phyloP scores from a whole-genome alignment of 495 filamentous ascomycete genomes.

The Aspergillus funiculosus region DNA sequence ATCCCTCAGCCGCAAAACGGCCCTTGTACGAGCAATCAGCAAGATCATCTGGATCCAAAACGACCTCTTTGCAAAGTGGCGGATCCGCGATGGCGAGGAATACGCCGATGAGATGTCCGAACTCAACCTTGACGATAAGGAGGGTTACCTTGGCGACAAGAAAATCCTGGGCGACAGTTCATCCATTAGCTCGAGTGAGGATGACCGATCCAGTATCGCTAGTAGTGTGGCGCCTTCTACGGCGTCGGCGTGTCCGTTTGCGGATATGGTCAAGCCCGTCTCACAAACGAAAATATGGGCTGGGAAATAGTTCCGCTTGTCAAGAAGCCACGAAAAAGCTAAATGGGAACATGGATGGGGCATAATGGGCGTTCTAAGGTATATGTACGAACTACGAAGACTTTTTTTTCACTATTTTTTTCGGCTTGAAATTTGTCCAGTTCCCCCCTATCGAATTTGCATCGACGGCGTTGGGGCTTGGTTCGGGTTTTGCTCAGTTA shows the following conservation, averaged over 20 bases:
- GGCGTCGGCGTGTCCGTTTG: conserved; percentile 34
- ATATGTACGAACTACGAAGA: neutral
- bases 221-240: conserved; percentile 24
- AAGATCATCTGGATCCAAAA: conserved; percentile 72
- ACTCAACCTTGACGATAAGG: conserved; percentile 46
- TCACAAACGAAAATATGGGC: conserved; percentile 40
- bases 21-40: conserved; percentile 57
- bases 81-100: conserved; percentile 66
- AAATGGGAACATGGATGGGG: neutral
- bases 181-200: conserved; percentile 28
- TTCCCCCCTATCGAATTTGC: too few relatives aligned
- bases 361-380: conserved; percentile 5
- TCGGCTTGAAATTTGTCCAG: too few relatives aligned
- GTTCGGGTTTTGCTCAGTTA: too few relatives aligned
- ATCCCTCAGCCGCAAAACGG: conserved; percentile 56
- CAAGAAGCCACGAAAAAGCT: neutral
- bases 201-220: conserved; percentile 30
- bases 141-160: conserved; percentile 55
- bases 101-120: conserved; percentile 56
- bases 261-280: conserved; percentile 23
- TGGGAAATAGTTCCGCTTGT: conserved; percentile 15
- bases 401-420: too few relatives aligned
- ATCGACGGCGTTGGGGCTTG: conserved; percentile 13
- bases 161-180: conserved; percentile 37
- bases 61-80: conserved; percentile 73